Evolutionary conservation across 1,139 yeast species (phyloP).

Genomic region (Saccharomyces uvarum): DNA sequence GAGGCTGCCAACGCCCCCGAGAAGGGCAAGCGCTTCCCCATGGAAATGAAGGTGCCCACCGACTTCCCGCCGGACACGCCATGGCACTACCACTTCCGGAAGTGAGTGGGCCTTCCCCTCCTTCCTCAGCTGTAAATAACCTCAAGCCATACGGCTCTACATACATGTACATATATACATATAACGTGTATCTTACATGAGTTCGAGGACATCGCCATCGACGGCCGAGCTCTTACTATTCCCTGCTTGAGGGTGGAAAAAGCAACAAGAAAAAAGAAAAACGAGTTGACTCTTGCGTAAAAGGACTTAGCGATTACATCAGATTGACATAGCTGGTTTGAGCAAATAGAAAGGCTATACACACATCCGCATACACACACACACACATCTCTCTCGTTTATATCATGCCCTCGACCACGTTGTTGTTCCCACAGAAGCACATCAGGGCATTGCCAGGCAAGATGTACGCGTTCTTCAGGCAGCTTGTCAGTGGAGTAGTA

Average conservation of each 20-base stretch:
- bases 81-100: slow-evolving; percentile 60
- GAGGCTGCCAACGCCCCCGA: slow-evolving; percentile 31
- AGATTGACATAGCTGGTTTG: background rate
- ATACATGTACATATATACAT: background rate
- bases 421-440: background rate
- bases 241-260: no score
- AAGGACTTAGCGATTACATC: background rate
- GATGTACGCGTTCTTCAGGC: background rate
- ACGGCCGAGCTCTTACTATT: background rate
- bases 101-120: slow-evolving; percentile 1
- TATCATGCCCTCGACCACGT: background rate
- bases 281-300: background rate
- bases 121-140: background rate
- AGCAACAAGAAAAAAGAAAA: background rate
- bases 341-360: background rate
- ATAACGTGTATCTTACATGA: background rate
- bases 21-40: slow-evolving; percentile 47
- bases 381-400: background rate
- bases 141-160: background rate
- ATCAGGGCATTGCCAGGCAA: background rate
- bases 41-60: slow-evolving; percentile 81
- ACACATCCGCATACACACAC: background rate
- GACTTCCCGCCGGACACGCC: slow-evolving; percentile 81
- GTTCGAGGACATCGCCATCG: background rate
- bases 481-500: background rate